Conservation (phyloP, 306 rosid species). For the Lathyrus aphaca region DNA sequence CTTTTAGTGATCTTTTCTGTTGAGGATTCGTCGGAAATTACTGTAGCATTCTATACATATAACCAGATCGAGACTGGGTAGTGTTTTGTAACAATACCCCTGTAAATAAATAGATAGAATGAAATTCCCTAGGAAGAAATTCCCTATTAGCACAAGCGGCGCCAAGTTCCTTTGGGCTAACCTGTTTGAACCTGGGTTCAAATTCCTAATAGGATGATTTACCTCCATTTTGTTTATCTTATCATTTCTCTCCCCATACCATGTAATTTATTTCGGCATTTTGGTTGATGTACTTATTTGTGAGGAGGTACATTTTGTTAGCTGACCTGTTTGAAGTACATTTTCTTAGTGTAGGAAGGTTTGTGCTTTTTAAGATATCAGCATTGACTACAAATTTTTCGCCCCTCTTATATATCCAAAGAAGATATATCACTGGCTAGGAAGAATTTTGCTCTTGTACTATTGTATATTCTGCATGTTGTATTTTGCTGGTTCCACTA, state of each 20-base stretch:
- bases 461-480: conserved; percentile 19
- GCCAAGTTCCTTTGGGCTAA: background rate
- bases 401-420: conserved; percentile 13
- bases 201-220: conserved; percentile 20
- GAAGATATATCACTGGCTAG: background rate
- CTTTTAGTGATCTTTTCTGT: conserved; percentile 10
- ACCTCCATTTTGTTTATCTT: conserved; percentile 15
- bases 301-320: background rate
- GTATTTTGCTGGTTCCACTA: conserved; percentile 26
- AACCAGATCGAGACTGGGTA: conserved; percentile 22
- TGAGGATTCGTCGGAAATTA: conserved; percentile 16
- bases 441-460: conserved; percentile 25
- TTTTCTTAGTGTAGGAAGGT: conserved; percentile 22
- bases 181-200: conserved; percentile 25
- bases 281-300: background rate
- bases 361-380: conserved; percentile 18
- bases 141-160: background rate
- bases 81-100: conserved; percentile 21
- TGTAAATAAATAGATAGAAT: conserved; percentile 4
- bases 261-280: background rate
- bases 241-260: conserved; percentile 22
- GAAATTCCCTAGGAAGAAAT: conserved; percentile 4
- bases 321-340: conserved; percentile 24
- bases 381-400: conserved; percentile 12
- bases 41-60: conserved; percentile 22